Conservation (phyloP, 2,329 filamentous ascomycete genomes). For the Orbilia oligospora region DNA sequence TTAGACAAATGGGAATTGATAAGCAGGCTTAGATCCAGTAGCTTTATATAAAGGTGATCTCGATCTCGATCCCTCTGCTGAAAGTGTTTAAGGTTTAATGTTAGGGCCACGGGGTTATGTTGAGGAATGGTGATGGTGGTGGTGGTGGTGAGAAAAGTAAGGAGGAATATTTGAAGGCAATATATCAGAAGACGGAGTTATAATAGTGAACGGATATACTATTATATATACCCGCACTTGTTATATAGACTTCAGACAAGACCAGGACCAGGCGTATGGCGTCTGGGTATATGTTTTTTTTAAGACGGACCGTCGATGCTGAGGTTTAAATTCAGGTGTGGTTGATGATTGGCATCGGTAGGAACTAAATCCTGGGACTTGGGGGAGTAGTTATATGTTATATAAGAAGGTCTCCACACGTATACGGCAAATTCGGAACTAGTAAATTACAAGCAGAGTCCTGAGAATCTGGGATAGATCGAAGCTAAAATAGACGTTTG, state of each 20-base stretch:
- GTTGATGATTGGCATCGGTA: conserved; percentile 42
- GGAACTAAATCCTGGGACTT: conserved; percentile 22
- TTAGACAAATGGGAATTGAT: neutral
- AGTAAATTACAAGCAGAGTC: conserved; percentile 27
- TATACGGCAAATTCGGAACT: conserved; percentile 51
- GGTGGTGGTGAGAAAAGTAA: conserved; percentile 43
- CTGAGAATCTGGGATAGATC: conserved; percentile 43
- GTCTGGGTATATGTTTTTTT: conserved; percentile 8
- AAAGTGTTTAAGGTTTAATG: conserved; percentile 19
- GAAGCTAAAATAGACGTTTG: conserved; percentile 57
- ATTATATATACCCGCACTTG: conserved; percentile 50
- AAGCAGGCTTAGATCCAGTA: conserved; percentile 14
- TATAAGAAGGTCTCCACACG: conserved; percentile 51
- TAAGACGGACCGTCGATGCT: conserved; percentile 32
- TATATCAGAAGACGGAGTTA: conserved; percentile 42
- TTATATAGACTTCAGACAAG: conserved; percentile 36
- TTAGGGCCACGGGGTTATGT: conserved; percentile 47
- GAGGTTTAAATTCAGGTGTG: conserved; percentile 36
- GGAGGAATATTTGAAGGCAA: conserved; percentile 28
- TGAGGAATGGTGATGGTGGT: neutral
- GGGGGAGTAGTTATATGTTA: conserved; percentile 27
- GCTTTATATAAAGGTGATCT: conserved; percentile 54
- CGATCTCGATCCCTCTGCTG: conserved; percentile 32
- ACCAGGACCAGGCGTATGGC: conserved; percentile 32
- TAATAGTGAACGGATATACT: conserved; percentile 44